Evolutionary conservation across 176 grass and related monocot species (phyloP), one percentile per base, ranked within the genome.

Genomic region (Olyra latifolia): DNA sequence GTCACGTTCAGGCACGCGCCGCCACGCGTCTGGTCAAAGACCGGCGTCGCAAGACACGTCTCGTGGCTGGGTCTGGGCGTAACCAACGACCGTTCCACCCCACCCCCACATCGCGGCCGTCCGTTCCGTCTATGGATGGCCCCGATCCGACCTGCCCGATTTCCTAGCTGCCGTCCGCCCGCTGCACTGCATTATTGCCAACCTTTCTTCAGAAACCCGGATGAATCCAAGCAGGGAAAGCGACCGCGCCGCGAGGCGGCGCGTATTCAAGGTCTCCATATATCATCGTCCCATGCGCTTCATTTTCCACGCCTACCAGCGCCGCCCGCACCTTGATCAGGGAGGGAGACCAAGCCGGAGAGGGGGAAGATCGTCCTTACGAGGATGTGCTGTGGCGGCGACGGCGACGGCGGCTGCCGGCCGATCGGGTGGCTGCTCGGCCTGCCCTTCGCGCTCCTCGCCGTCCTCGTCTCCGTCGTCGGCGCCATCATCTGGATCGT

Each of bases 381-480:
- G 43, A 38, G 59, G 83, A 89, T 89, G 88, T 74, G 81, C 20
- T 53, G 82, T 71, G 66, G 42, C 42, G 69, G 75, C 69, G 87
- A 87, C 19, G 19, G 0, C 78, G 83, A 50, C 17, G 73, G 72
- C 78, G 88, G 80, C 38, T 94, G 88, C 79, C 75, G 85, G 48
- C 88, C 88, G 59, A 61, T 94, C 16, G 91, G 77, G 42, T 94
- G 83, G 74, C 61, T 94, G 47, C 60, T 94, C 4, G 88, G 88
- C 44, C 85, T 91, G 50, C 88, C 85, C 60, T 94, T 94, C 76
- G 88, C 88, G 52, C 66, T 91, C 22, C 54, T 94, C 79, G 81
- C 91, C 67, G 60, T 94, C 82, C 57, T 91, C 91, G 74, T 94
- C 68, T 94, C 88, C 68, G 32, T 91, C 82, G 30, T 94, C 79